phyloP scores from a whole-genome alignment of 2,329 filamentous ascomycete species.

The Teratosphaeria zuluensis region DNA sequence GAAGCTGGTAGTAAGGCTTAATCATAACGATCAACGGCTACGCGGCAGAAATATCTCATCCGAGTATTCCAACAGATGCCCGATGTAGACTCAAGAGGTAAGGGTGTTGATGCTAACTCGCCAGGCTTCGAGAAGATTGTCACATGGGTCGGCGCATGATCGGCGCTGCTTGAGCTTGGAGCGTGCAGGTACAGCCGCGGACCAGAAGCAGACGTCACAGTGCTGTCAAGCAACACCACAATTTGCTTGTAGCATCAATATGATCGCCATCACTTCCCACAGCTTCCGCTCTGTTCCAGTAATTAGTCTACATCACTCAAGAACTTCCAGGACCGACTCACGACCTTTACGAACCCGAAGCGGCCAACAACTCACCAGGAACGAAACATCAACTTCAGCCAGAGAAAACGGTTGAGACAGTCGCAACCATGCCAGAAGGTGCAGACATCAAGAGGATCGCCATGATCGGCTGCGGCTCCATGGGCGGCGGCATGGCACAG shows the following conservation, averaged over 20 bases:
- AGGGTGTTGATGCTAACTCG: not conserved
- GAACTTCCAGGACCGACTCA: not conserved
- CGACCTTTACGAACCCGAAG: not conserved
- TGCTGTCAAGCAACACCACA: not conserved
- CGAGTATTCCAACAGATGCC: too few relatives aligned
- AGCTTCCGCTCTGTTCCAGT: not conserved
- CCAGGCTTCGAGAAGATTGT: not conserved
- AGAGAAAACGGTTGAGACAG: not conserved
- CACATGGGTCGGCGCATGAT: not conserved
- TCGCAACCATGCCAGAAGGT: slow-evolving; percentile 6
- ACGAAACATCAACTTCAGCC: not conserved
- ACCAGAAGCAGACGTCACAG: not conserved
- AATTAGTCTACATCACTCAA: not conserved
- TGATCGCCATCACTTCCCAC: not conserved
- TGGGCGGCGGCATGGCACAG: slow-evolving; percentile 51
- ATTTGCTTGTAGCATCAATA: not conserved
- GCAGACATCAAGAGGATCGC: slow-evolving; percentile 35
- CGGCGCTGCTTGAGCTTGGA: not conserved
- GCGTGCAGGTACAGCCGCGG: not conserved
- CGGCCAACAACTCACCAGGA: not conserved
- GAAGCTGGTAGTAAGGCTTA: too few relatives aligned
- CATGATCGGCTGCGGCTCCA: slow-evolving; percentile 49
- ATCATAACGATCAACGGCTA: too few relatives aligned
- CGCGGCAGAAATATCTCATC: not conserved
- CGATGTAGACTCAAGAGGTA: not conserved